Evolutionary conservation across 2,329 filamentous ascomycete species (phyloP), one percentile per base, ranked within the genome.

Genomic region (Chaetothyriales sp.): DNA sequence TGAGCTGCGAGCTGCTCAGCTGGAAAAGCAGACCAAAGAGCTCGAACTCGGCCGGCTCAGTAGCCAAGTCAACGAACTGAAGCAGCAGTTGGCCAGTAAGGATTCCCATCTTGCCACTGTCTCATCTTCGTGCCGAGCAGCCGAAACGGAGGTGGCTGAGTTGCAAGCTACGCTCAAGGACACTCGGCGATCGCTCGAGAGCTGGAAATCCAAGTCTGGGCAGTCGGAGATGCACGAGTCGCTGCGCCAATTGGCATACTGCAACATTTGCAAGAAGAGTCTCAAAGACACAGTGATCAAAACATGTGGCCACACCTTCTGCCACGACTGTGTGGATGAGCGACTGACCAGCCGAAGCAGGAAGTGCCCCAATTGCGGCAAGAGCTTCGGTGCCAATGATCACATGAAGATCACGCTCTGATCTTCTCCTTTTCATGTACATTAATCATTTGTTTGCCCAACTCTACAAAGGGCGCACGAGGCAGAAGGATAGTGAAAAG

Each of bases 211-310:
- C 53, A 59, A 58, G 48, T 52, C 50, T 28, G 58, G 51, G 51
- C 62, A 60, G 60, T 57, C 56, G 18, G 53, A 55, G 15, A 51
- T 51, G 44, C 52, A 59, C 43, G 58, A 60, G 44, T 51, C 57
- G 46, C 49, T 60, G 28, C 52, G 54, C 25, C 53, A 53, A 49
- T 50, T 92, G 67, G 83, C 86, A 28, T 79, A 94, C 48, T 98
- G 92, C 71, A 86, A 87, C 9, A 86, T 96, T 48, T 98, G 93
- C 71, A 86, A 87, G 59, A 83, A 80, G 62, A 86, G 90, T 59
- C 89, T 95, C 72, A 96, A 96, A 68, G 87, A 96, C 63, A 94
- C 89, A 0, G 84, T 83, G 8, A 77, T 98, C 65, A 93, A 92
- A 70, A 88, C 86, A 0, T 98, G 92, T 66, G 92, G 92, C 1